Base-by-base conservation (phyloP, 257 asterid genomes). In the Ehretia macrophylla region DNA sequence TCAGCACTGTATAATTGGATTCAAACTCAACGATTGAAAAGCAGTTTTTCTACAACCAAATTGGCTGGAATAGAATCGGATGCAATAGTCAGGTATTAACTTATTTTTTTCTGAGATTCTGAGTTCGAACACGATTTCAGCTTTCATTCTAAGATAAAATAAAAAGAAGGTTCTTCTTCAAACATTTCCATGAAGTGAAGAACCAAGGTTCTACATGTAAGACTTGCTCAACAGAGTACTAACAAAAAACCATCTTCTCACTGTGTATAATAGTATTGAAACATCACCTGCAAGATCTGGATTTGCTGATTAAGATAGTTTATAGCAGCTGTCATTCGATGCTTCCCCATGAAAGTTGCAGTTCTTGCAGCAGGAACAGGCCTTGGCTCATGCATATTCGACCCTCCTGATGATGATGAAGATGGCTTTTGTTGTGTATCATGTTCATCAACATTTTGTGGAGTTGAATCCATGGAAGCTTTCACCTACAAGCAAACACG, bases 381-480 rank as follows among this genome's bases (percentile, higher is more conserved):
- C 53, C 69, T 50, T 16, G 60, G 11, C 11, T 32, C 65, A 12
- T 63, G 60, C n/a, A 52, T 58, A 20, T 35, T 54, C 5, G 38
- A 53, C 18, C 27, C 17, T 4, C 37, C 58, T 14, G 40, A 48
- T 17, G 11, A 49, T 4, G 52, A 39, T 44, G 70, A 38, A 9
- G 80, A 55, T 14, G 86, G 14, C 17, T 85, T 17, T 9, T 76
- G 47, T 27, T 56, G 63, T 5, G 58, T 56, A 67, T 3, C 68
- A 49, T 67, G 76, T 56, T 73, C 82, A 59, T 69, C 69, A 70
- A 72, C 62, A 40, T 27, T 70, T 61, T 75, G 72, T 14, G 78
- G 79, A 18, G 76, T n/a, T 46, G 79, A 69, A 19, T 75, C 77
- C 86, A 77, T 83, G 42, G 16, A 42, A 42, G 47, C 47, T 42